Evolutionary conservation across 345 rosid species (phyloP), one percentile per base, ranked within the genome.

Genomic region (Syzygium oleosum): DNA sequence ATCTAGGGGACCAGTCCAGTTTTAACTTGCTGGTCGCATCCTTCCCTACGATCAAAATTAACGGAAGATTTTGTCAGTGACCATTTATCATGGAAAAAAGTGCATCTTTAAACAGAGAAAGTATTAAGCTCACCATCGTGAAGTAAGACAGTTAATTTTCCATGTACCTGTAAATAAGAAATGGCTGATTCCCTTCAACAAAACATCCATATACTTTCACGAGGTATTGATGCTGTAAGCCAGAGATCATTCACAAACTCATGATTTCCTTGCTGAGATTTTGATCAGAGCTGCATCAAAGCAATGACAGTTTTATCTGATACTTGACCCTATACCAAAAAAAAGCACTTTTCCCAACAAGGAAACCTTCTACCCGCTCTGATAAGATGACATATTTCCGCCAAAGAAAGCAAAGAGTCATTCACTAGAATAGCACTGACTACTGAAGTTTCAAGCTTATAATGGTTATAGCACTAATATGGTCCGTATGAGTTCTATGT

Each of bases 161-260:
- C 93, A 95, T 88, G 88, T 94, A 96, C 88, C 94, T 96, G 54
- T 94, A 96, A 49, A 96, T 92, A 51, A 96, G 90, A 86, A 95
- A 88, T 86, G 94, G 87, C 52, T 93, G 95, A 89, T 94, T 95
- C 86, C 94, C 96, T 91, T 95, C 98, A 83, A 94, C 95, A 87
- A 96, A 95, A 85, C 96, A 95, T 84, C 98, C 97, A 80, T 93
- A 92, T 43, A 95, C 88, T 90, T 91, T 93, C 56, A 95, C 95
- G 83, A 94, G 96, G 92, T 96, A 95, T 29, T 96, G 95, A 91
- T 96, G 98, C 84, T 92, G 96, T 84, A 93, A 87, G 15, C 94
- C 96, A 84, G 96, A 94, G 86, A 96, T 93, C 95, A 61, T 93
- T 94, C 51, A 96, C 90, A 87, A 95, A 95, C 89, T 96, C 97